These are phyloP conservation scores for Leptomonas pyrrhocoris DNA, from an alignment of 208 protist species.

Conservation along the genomic window DNA sequence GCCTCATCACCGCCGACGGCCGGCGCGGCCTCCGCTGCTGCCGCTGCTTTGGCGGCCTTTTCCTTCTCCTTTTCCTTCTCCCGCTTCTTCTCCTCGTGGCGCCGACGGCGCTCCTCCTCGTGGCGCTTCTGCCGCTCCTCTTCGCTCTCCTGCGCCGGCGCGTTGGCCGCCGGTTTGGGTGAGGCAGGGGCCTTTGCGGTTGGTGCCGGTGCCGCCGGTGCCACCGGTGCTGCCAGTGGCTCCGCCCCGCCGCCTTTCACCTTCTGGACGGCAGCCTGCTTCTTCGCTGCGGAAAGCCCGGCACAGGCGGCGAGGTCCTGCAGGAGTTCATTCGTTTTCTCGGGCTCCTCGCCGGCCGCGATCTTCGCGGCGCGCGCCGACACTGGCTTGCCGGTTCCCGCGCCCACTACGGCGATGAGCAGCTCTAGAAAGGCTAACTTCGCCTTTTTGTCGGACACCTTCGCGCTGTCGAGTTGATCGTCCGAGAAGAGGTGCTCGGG, in stretches of 20 bases:
- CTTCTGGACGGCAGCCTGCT: conserved; percentile 63
- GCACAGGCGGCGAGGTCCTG: conserved; percentile 83
- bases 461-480: conserved; percentile 76
- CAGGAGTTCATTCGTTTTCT: conserved; percentile 89
- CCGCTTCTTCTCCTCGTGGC: conserved; percentile 57
- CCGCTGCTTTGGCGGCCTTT: conserved; percentile 13
- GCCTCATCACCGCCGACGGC: background rate
- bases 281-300: conserved; percentile 56
- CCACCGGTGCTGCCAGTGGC: background rate
- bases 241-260: conserved; percentile 41
- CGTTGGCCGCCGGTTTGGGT: no score
- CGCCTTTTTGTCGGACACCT: conserved; percentile 81
- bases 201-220: conserved; percentile 4
- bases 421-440: conserved; percentile 83
- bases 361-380: conserved; percentile 82
- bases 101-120: conserved; percentile 59
- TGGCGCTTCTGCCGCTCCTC: conserved; percentile 67
- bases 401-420: conserved; percentile 80
- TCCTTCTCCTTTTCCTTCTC: conserved; percentile 41
- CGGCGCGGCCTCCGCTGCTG: conserved; percentile 8
- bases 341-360: conserved; percentile 82
- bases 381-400: conserved; percentile 66
- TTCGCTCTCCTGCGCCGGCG: conserved; percentile 27
- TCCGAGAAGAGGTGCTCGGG: conserved; percentile 63
- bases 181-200: no score